Evolutionary conservation across 352 stramenopile genomes (phyloP), one percentile per base, ranked within the genome.

Genomic region (Phytophthora kernoviae): DNA sequence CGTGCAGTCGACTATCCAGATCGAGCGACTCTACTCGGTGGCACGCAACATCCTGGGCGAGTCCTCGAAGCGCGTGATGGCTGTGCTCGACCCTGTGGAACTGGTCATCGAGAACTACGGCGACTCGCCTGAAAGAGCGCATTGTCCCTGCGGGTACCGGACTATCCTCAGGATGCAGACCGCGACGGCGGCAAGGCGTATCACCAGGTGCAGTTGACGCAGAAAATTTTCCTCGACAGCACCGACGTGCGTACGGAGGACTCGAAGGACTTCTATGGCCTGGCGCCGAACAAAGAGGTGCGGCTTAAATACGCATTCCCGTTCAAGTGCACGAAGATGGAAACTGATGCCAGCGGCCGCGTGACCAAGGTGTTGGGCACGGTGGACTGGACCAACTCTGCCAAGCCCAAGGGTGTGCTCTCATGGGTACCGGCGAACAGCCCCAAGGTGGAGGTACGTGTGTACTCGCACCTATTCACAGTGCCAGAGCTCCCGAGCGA

Each of bases 401-500:
- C 87, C 51, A 97, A 97, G 56, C 87, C 93, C 14, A 98, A 98
- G 86, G 96, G 96, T 5, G 97, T 96, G 57, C 87, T 99, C 46
- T 97, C 96, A 27, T 99, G 97, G 97, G 95, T 99, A 47, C 93
- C 96, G 18, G 77, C 72, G 11, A 87, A 74, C 40, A 91, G 92
- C 24, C 72, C 73, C 1, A 67, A 70, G 36, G 66, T 92, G 32
- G 96, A 99, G 65, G 86, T 98, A 32, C 94, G 97, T 51, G 76
- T 99, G 42, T 99, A 99, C 81, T 96, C 93, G 62, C 88, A 98
- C 68, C 81, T 99, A 37, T 99, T 99, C 69, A 96, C 88, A 49
- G 93, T 98, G 30, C 89, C 94, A 0, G 86, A 93, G 61, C 70
- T 95, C 10, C 75, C 78, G 34, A 76, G 59, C 34, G 73, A 79